Evolutionary conservation across 768 basidiomycete species (phyloP), one percentile per base, ranked within the genome.

Genomic region (Boletellus ananas): DNA sequence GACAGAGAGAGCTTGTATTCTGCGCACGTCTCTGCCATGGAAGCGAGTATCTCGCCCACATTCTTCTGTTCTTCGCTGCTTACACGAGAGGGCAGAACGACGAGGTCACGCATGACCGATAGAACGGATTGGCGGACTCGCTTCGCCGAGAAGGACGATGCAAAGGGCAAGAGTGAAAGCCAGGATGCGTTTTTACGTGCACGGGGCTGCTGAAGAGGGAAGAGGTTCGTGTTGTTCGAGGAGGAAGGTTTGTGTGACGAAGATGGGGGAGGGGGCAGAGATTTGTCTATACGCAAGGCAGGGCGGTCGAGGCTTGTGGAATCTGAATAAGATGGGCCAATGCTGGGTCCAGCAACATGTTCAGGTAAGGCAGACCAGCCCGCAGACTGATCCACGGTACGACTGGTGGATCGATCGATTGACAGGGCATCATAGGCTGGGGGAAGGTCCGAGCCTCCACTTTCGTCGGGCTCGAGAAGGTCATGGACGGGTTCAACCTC

Each of bases 21-120:
- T 2, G 64, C 52, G 57, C 87, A 89, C 0, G 79, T 81, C 20
- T 82, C 79, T 0, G 76, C 74, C 54, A 84, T 83, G 59, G 79
- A 81, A 29, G 76, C 73, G 9, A 89, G 74, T 17, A 87, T 76
- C 21, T 57, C 62, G 3, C 67, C 53, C 0, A 72, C 70, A 9
- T 49, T 45, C 14, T 33, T 47, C 21, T 37, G 50, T 13, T 50
- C 47, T 2, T 12, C 18, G n/a, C 20, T 29, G 27, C 20, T 23
- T 21, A 18, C 16, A 13, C 39, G 52, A 13, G 54, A 50, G 1
- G 53, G 48, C 4, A 51, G 47, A 13, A 48, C 18, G 11, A 81
- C 76, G 25, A 83, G 71, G 58, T 84, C 83, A 12, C 75, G 74
- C 12, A 86, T 56, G 17, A 80, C 71, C 2, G 72, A 71, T 2